Evolutionary conservation across 306 rosid genomes (phyloP).

Genomic region (Delonix regia): DNA sequence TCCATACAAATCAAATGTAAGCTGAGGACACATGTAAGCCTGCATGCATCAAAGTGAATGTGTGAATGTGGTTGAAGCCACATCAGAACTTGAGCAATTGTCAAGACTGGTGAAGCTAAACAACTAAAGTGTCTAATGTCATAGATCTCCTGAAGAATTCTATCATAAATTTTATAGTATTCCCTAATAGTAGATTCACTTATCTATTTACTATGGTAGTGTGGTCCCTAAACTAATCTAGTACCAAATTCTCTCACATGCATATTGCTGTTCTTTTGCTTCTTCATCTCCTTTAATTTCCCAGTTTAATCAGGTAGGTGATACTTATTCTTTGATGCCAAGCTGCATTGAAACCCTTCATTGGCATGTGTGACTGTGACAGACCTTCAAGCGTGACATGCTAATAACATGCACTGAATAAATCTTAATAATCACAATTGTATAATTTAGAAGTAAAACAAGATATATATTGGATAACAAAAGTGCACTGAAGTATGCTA

Average conservation of each 20-base stretch:
- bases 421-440: slow-evolving; percentile 15
- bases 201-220: not conserved
- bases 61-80: not conserved
- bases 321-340: not conserved
- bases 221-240: slow-evolving; percentile 1
- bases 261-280: slow-evolving; percentile 12
- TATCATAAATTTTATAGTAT: slow-evolving; percentile 1
- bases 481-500: not conserved
- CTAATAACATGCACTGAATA: not conserved
- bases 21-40: not conserved
- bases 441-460: not conserved
- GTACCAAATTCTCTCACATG: not conserved
- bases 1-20: not conserved
- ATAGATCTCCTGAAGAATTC: not conserved
- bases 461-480: not conserved
- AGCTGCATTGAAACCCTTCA: not conserved
- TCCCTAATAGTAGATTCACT: slow-evolving; percentile 15
- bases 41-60: slow-evolving; percentile 1
- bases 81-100: not conserved
- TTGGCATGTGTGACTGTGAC: slow-evolving; percentile 21
- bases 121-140: not conserved
- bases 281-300: not conserved
- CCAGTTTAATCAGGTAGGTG: slow-evolving; percentile 9
- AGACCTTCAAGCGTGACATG: slow-evolving; percentile 22
- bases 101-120: not conserved